A percentile compares a stretch with the other conserved stretches of the same genome.
These are phyloP conservation scores for Beauveria australis DNA, from an alignment of 2,329 filamentous ascomycete genomes.

Conservation along the genomic window DNA sequence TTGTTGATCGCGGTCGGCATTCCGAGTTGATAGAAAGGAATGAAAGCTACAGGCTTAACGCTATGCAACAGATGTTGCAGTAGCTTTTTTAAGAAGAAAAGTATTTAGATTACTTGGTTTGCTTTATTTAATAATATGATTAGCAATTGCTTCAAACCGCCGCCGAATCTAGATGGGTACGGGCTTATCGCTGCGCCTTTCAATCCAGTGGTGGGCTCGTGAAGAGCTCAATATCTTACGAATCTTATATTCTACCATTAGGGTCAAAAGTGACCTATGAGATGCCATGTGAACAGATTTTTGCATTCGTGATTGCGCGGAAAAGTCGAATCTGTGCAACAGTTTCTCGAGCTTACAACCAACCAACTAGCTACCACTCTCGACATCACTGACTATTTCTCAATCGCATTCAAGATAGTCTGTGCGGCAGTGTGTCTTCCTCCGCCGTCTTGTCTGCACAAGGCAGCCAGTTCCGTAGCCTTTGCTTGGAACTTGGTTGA, in stretches of 20 bases:
- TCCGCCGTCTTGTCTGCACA: not conserved
- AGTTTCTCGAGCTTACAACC: not conserved
- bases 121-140: not conserved
- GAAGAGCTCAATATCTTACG: too few relatives aligned
- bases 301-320: too few relatives aligned
- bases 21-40: slow-evolving; percentile 16
- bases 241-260: too few relatives aligned
- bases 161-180: too few relatives aligned
- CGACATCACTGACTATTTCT: not conserved
- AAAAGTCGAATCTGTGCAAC: too few relatives aligned
- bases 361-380: not conserved
- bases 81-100: not conserved
- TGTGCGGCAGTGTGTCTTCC: not conserved
- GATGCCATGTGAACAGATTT: too few relatives aligned
- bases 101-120: too few relatives aligned
- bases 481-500: not conserved
- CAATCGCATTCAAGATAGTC: slow-evolving; percentile 10
- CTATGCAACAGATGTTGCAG: slow-evolving; percentile 21
- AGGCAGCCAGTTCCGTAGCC: not conserved
- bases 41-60: slow-evolving; percentile 23
- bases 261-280: too few relatives aligned
- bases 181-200: too few relatives aligned
- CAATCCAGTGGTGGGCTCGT: too few relatives aligned
- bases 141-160: too few relatives aligned
- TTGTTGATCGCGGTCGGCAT: slow-evolving; percentile 17